These are phyloP conservation scores for Solanum megistacrolobum DNA, from an alignment of 257 asterid species.

Conservation along the genomic window DNA sequence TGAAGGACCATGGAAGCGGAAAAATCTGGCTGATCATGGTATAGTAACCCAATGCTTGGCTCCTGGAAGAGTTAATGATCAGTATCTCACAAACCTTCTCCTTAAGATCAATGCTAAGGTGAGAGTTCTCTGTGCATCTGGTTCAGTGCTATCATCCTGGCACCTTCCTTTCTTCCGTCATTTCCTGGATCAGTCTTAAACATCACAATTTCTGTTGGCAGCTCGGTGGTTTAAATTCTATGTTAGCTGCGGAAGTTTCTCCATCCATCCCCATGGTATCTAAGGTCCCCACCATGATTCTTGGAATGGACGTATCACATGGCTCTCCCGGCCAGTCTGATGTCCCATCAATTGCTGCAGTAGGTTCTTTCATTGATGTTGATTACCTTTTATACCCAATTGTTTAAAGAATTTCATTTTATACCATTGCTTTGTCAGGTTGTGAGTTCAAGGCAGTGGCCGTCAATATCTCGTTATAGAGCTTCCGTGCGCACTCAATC, in stretches of 20 bases:
- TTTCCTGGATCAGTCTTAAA: neutral
- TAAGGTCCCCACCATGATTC: conserved; percentile 63
- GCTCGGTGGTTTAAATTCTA: conserved; percentile 90
- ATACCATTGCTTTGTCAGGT: conserved; percentile 30
- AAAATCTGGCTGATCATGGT: conserved; percentile 65
- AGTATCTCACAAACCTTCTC: conserved; percentile 65
- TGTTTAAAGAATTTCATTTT: neutral
- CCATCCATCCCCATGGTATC: conserved; percentile 65
- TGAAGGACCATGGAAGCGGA: conserved; percentile 89
- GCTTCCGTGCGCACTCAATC: conserved; percentile 94
- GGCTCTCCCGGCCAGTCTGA: conserved; percentile 98
- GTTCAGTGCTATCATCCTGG: neutral
- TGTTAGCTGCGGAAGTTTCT: conserved; percentile 46
- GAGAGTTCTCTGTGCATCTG: neutral
- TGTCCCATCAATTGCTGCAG: conserved; percentile 93
- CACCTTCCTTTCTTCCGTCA: neutral
- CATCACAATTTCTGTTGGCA: conserved; percentile 9
- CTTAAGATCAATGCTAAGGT: conserved; percentile 91
- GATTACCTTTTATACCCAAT: neutral
- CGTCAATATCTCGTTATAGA: conserved; percentile 69
- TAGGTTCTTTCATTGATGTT: conserved; percentile 4
- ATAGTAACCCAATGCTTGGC: conserved; percentile 81
- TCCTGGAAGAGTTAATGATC: conserved; percentile 62
- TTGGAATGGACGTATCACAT: conserved; percentile 96
- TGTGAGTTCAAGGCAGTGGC: conserved; percentile 96